Evolutionary conservation across 1,284 basidiomycete genomes (phyloP), one percentile per base, ranked within the genome.

Genomic region (Apiotrichum montevideense): DNA sequence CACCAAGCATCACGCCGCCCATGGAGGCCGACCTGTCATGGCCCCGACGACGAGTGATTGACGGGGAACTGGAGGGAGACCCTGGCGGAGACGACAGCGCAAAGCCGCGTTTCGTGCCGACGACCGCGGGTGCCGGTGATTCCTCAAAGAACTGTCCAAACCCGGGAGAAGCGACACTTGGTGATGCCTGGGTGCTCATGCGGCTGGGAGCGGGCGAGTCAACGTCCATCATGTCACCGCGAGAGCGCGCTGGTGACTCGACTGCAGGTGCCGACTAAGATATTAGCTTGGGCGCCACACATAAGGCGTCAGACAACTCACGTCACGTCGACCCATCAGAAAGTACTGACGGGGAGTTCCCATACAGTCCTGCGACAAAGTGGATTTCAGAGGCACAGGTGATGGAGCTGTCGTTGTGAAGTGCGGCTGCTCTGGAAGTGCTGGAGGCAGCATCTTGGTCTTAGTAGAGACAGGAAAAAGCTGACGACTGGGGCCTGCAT

Each of bases 71-170:
- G 8, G 70, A 70, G 1, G 68, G 68, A 0, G 74, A 75, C 3
- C 66, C 67, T 8, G 74, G 73, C 1, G 73, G 72, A 1, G 69
- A 70, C 6, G 61, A 62, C 47, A 49, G 35, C 2, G 66, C 57
- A 9, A 69, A 59, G 44, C 63, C 65, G 11, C 71, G 63, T 55
- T 72, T 73, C 8, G 66, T 34, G 66, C 63, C 6, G 63, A 62
- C 15, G 60, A 64, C 50, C 3, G 69, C 50, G 2, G 40, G 66
- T 3, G 64, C 67, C 7, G 74, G 73, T 4, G 72, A 73, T 35
- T 73, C 70, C 65, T 69, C 71, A 56, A 75, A 77, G 64, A 70
- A 73, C 8, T 68, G 69, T 5, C 73, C 74, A 33, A 77, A 63
- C 14, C 66, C 70, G 0, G 73, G 71, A 6, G 71, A 73, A 9